Base-by-base conservation (phyloP, 2,329 filamentous ascomycete genomes). In the Cadophora sp. region DNA sequence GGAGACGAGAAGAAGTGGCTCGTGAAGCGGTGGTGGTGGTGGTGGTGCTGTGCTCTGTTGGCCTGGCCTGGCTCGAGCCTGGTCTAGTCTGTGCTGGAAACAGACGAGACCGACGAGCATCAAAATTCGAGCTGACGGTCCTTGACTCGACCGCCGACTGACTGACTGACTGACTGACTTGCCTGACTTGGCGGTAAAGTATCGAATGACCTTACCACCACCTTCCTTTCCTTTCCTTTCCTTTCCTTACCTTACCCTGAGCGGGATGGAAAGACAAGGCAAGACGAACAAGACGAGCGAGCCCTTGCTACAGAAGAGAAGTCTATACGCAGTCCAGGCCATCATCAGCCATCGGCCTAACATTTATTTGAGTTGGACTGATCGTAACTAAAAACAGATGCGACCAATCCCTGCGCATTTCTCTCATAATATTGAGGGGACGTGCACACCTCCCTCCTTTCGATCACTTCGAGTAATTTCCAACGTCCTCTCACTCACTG, bases 401-500 rank as follows among this genome's bases (percentile, higher is more conserved):
- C 14, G 40, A 14, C 56, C 12, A 59, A 34, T 24, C 29, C 55
- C 55, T 37, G 55, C n/a, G 29, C 40, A 29, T 46, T 62, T 62
- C 40, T 46, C 26, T 1, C 59, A 55, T 48, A 22, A 22, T 48
- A 43, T 43, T 43, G 40, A 37, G 11, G 56, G 56, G 56, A 40
- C 56, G 56, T 59, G 56, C 56, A 59, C 56, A 43, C 56, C 31
- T 59, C 12, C 12, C 56, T n/a, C 26, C 31, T 59, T 40, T 34
- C 16, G 56, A 43, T 59, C 31, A 43, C 16, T 59, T 59, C 55
- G 40, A 58, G 56, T 59, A 59, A 59, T 59, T 59, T 24, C 31
- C 22, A 37, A 59, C 56, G 31, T 40, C 56, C 31, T 59, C 34
- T 34, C n/a, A 43, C 34, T 34, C n/a, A 43, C 31, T 58, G 8